phyloP scores from a whole-genome alignment of 78 protist genomes.

The Paulinella micropora region DNA sequence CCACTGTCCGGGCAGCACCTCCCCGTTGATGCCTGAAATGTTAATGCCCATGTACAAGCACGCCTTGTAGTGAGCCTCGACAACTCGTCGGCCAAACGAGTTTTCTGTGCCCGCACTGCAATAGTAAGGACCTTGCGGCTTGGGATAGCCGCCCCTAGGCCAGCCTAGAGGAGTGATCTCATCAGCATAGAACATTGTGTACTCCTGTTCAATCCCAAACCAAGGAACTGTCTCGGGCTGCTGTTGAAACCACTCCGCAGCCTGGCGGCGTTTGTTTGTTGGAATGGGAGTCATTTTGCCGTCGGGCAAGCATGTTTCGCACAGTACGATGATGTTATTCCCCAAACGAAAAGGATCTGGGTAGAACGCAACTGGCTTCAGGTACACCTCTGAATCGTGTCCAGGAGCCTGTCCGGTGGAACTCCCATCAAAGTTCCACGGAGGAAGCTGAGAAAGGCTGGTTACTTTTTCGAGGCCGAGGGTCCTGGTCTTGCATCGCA shows the following conservation, averaged over 20 bases:
- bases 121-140: slow-evolving; percentile 82
- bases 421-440: slow-evolving; percentile 42
- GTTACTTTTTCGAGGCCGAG: neutral
- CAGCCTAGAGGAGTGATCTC: slow-evolving; percentile 33
- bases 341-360: slow-evolving; percentile 62
- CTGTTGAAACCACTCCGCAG: no score
- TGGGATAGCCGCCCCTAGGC: slow-evolving; percentile 35
- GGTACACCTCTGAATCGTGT: slow-evolving; percentile 52
- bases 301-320: slow-evolving; percentile 40
- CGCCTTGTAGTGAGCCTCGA: slow-evolving; percentile 57
- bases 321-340: slow-evolving; percentile 48
- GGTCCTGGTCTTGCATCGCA: slow-evolving; percentile 1
- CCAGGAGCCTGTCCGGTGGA: slow-evolving; percentile 65
- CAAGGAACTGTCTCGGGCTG: slow-evolving; percentile 40
- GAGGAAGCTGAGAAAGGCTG: neutral
- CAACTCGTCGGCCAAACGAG: slow-evolving; percentile 57
- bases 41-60: slow-evolving; percentile 65
- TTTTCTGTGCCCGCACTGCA: slow-evolving; percentile 62
- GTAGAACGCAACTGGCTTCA: slow-evolving; percentile 56
- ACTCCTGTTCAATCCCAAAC: slow-evolving; percentile 78
- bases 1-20: slow-evolving; percentile 82
- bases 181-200: slow-evolving; percentile 15
- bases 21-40: slow-evolving; percentile 68
- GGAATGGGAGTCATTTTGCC: slow-evolving; percentile 32
- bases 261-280: slow-evolving; percentile 30